Percentiles rank a stretch among this genome's conserved stretches.
These are phyloP conservation scores for Hydnomerulius pinastri DNA, from an alignment of 768 basidiomycete genomes.

Conservation along the genomic window DNA sequence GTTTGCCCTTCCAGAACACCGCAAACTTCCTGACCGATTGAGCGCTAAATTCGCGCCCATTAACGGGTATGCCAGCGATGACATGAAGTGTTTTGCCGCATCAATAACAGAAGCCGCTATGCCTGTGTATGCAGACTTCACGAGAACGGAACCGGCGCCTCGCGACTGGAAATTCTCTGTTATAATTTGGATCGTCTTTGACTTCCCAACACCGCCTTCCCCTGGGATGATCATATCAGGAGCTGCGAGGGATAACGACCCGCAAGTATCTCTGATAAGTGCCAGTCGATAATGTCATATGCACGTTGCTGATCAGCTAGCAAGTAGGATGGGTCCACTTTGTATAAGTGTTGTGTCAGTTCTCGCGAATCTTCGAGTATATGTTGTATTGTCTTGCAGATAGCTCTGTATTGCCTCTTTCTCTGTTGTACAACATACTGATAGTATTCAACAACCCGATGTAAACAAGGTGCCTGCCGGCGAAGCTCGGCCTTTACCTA, in stretches of 20 bases:
- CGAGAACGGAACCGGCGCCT: constrained; percentile 13
- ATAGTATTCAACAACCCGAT: too few species aligned
- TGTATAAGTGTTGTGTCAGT: too few species aligned
- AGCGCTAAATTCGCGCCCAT: background rate
- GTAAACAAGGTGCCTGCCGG: too few species aligned
- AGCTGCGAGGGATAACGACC: constrained; percentile 26
- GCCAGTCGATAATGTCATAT: constrained; percentile 37
- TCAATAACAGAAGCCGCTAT: constrained; percentile 42
- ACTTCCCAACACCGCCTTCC: constrained; percentile 48
- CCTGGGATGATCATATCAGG: constrained; percentile 30
- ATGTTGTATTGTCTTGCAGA: too few species aligned
- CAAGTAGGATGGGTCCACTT: background rate
- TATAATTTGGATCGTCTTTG: constrained; percentile 39
- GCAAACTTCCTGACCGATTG: background rate
- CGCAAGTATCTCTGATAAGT: constrained; percentile 23
- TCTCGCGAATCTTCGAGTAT: too few species aligned
- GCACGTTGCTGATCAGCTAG: constrained; percentile 19
- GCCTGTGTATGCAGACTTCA: constrained; percentile 44
- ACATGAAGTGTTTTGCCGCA: background rate
- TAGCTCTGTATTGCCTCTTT: too few species aligned
- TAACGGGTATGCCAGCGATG: background rate
- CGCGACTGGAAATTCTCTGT: constrained; percentile 32
- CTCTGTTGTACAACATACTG: too few species aligned
- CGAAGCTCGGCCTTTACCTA: too few species aligned
- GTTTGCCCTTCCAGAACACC: background rate